Evolutionary conservation across 2,329 filamentous ascomycete species (phyloP), one percentile per base, ranked within the genome.

Genomic region (Akanthomyces dipterigenus): DNA sequence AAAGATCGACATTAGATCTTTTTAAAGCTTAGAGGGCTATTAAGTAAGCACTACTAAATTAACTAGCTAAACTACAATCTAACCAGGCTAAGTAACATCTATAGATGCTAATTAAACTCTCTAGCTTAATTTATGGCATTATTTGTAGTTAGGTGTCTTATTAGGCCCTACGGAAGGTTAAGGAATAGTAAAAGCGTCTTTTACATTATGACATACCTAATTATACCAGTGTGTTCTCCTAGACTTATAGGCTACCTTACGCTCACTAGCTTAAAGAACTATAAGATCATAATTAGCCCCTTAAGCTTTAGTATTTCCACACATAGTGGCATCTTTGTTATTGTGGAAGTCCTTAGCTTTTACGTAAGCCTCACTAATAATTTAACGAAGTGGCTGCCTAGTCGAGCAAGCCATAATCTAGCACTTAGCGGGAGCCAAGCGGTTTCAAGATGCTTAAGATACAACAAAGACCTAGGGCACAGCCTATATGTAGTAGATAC

Each of bases 1-100:
- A 67, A 42, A 65, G 7, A 31, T 64, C 56, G 5, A 62, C 43
- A 1, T 40, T 64, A 3, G 62, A 67, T 49, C 61, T 68, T 18
- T 68, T 67, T 54, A 53, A 64, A 4, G 62, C 61, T 26, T 67
- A 51, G 64, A 60, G 46, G 45, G 54, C 58, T 14, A 67, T 67
- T 7, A 66, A 65, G 53, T 59, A 60, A 9, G 62, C 61, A 2
- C 5, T 68, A 9, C 9, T 53, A 2, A 66, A 66, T 24, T 60
- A 67, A 49, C 50, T 68, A 22, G n/a, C 34, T 18, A 62, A 67
- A 38, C 51, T 68, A 18, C 42, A 56, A 45, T 34, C 34, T 26
- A 64, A 62, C 6, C 61, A 64, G 50, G 63, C 63, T 2, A 54
- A 49, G 14, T 59, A 68, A 51, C 64, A 63, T 38, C 63, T 60